phyloP scores from a whole-genome alignment of 176 grass and related monocot species.

The Phyllostachys edulis region DNA sequence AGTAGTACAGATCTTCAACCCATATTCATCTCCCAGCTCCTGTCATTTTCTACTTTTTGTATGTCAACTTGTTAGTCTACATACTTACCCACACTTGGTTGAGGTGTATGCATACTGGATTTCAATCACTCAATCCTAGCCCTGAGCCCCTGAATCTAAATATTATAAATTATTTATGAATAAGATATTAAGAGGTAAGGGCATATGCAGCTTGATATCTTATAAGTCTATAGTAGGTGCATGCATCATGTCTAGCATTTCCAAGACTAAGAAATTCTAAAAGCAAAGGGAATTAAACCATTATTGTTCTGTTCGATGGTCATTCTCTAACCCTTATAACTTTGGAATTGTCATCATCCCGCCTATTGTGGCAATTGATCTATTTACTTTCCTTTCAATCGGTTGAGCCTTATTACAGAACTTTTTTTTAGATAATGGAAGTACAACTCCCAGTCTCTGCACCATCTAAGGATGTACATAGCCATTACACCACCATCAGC shows the following conservation, averaged over 20 bases:
- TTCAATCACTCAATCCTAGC: not conserved
- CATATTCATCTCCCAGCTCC: not conserved
- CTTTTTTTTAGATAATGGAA: too few species aligned
- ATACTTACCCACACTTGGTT: not conserved
- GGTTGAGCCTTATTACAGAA: not conserved
- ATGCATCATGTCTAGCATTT: not conserved
- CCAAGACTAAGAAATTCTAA: not conserved
- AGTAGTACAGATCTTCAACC: not conserved
- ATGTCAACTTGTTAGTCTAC: slow-evolving; percentile 9
- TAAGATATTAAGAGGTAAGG: not conserved
- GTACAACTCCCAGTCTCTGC: too few species aligned
- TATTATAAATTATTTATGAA: not conserved
- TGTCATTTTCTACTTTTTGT: not conserved
- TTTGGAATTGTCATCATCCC: not conserved
- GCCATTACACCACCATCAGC: too few species aligned
- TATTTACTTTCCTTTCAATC: not conserved
- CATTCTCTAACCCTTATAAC: slow-evolving; percentile 4
- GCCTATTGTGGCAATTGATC: not conserved
- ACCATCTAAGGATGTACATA: too few species aligned
- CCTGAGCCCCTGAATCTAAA: not conserved
- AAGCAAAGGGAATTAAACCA: not conserved
- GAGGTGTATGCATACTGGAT: not conserved
- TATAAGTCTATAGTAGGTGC: not conserved
- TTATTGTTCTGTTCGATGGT: not conserved
- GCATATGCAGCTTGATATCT: not conserved